Evolutionary conservation across 163 green algal genomes (phyloP).

Genomic region (Chlorella variabilis): DNA sequence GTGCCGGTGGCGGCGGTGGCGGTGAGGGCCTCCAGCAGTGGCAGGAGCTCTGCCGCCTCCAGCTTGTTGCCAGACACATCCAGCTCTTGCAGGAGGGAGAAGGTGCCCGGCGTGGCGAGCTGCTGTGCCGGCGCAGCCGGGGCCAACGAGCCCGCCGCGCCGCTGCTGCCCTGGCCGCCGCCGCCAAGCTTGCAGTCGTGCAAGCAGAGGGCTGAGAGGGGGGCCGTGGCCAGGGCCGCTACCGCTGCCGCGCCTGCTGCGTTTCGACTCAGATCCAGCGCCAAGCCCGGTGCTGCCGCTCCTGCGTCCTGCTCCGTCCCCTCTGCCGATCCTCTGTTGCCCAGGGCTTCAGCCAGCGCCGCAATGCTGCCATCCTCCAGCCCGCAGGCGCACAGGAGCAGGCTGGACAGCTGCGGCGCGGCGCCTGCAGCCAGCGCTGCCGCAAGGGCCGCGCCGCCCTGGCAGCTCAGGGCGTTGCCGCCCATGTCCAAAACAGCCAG

Average conservation of each 20-base stretch:
- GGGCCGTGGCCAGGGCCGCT: constrained; percentile 1
- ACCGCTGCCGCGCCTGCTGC: constrained; percentile 10
- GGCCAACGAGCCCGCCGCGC: neutral
- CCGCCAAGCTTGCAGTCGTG: constrained; percentile 39
- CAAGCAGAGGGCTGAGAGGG: constrained; percentile 18
- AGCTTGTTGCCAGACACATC: constrained; percentile 43
- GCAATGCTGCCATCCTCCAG: constrained; percentile 14
- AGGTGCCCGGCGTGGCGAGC: neutral
- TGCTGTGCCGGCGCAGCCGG: neutral
- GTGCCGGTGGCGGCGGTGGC: too few species aligned
- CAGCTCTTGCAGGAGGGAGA: constrained; percentile 21
- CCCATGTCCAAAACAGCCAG: neutral
- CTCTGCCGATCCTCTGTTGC: neutral
- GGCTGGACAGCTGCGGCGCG: constrained; percentile 1
- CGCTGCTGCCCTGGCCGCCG: neutral
- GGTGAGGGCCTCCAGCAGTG: neutral
- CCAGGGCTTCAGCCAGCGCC: constrained; percentile 14
- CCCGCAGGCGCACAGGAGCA: constrained; percentile 13
- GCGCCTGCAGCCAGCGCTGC: neutral
- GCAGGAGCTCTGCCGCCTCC: constrained; percentile 2
- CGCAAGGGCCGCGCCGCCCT: neutral
- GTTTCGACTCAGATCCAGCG: constrained; percentile 27
- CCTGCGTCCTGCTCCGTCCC: neutral
- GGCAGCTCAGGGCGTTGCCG: neutral
- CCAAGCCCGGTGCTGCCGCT: neutral